These are phyloP conservation scores for Penicillium goetzii DNA, from an alignment of 495 filamentous ascomycete genomes.

Conservation along the genomic window DNA sequence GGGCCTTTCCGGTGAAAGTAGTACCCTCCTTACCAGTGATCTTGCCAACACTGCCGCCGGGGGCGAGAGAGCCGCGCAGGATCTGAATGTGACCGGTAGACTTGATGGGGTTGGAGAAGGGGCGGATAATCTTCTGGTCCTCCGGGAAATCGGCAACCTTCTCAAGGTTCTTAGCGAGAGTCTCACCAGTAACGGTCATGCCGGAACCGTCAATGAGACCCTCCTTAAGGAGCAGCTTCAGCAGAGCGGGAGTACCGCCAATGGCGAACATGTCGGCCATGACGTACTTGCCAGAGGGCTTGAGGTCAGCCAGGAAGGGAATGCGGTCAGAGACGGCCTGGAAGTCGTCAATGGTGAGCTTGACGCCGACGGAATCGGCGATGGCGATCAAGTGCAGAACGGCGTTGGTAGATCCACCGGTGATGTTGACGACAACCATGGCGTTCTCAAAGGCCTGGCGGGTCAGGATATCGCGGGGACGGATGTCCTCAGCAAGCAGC, in stretches of 20 bases:
- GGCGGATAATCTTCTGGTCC: slow-evolving; percentile 90
- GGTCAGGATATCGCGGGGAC: slow-evolving; percentile 87
- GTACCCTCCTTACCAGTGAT: slow-evolving; percentile 98
- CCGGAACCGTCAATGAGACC: slow-evolving; percentile 84
- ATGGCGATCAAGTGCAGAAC: slow-evolving; percentile 97
- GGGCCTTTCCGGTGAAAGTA: slow-evolving; percentile 84
- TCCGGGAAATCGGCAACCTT: slow-evolving; percentile 75
- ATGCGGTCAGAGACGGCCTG: slow-evolving; percentile 88
- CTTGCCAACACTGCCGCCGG: slow-evolving; percentile 92
- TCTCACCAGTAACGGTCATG: slow-evolving; percentile 94
- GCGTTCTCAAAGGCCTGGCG: slow-evolving; percentile 93
- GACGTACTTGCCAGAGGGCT: slow-evolving; percentile 96
- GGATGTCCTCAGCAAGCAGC: slow-evolving; percentile 84
- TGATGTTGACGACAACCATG: slow-evolving; percentile 94
- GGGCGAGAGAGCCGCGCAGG: slow-evolving; percentile 85
- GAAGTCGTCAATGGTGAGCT: slow-evolving; percentile 97
- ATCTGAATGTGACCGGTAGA: slow-evolving; percentile 95
- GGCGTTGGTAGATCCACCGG: slow-evolving; percentile 94
- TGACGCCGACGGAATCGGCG: slow-evolving; percentile 88
- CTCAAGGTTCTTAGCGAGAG: slow-evolving; percentile 87
- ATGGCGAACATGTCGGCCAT: slow-evolving; percentile 90
- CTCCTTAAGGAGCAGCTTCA: slow-evolving; percentile 91
- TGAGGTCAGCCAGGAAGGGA: slow-evolving; percentile 93
- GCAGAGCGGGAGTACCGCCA: slow-evolving; percentile 86
- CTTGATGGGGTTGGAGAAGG: slow-evolving; percentile 91